Evolutionary conservation across 805 yeast species (phyloP).

Genomic region (Candida vartiovaarae): DNA sequence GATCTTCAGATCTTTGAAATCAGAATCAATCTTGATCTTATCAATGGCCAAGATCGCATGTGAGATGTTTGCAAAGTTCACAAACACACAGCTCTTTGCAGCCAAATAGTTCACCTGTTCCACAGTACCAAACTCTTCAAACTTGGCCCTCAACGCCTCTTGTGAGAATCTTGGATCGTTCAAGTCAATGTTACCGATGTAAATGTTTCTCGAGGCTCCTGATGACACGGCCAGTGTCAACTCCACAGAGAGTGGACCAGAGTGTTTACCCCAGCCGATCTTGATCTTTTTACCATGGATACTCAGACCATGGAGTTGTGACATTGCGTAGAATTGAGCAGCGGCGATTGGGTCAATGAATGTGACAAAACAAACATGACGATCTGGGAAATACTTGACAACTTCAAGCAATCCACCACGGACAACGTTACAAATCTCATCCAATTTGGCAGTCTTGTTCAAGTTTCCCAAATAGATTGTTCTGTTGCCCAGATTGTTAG

Average conservation of each 20-base stretch:
- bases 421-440: constrained; percentile 92
- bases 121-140: constrained; percentile 82
- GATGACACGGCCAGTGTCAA: constrained; percentile 83
- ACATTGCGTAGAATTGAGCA: constrained; percentile 93
- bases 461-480: constrained; percentile 88
- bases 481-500: constrained; percentile 85
- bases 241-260: constrained; percentile 86
- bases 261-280: constrained; percentile 97
- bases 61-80: constrained; percentile 56
- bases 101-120: constrained; percentile 87
- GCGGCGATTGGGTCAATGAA: constrained; percentile 97
- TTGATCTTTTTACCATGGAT: constrained; percentile 82
- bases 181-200: constrained; percentile 65
- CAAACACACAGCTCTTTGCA: constrained; percentile 32
- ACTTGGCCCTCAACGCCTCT: constrained; percentile 60
- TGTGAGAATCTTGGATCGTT: constrained; percentile 36
- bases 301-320: constrained; percentile 81
- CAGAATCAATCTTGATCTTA: constrained; percentile 71
- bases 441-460: constrained; percentile 81
- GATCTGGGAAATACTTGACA: constrained; percentile 71
- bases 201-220: constrained; percentile 92
- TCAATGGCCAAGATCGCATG: constrained; percentile 90
- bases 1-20: constrained; percentile 66
- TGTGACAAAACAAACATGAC: constrained; percentile 90
- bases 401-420: constrained; percentile 90